phyloP scores from a whole-genome alignment of 2,329 filamentous ascomycete species.

The Trichoderma sp. region DNA sequence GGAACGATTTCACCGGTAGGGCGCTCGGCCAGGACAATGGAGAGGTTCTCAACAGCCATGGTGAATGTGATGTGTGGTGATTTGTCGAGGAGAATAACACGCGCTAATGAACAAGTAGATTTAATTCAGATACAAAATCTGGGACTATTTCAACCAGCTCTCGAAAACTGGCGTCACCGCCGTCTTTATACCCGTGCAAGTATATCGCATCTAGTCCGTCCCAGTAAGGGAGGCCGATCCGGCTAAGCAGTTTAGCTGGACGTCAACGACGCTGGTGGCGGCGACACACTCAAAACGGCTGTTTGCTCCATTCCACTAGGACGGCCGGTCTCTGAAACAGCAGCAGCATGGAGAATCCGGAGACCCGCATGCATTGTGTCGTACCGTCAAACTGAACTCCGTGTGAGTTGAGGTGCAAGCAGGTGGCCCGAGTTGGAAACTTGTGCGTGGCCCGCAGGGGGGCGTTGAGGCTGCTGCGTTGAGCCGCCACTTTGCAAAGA shows the following conservation, averaged over 20 bases:
- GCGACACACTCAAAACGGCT: constrained; percentile 18
- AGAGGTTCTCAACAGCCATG: constrained; percentile 52
- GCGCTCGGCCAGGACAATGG: constrained; percentile 65
- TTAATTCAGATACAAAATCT: background rate
- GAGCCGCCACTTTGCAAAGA: background rate
- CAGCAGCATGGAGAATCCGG: constrained; percentile 10
- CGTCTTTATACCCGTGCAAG: constrained; percentile 17
- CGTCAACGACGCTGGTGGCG: constrained; percentile 12
- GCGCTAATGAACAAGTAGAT: background rate
- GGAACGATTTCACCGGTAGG: constrained; percentile 64
- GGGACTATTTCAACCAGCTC: background rate
- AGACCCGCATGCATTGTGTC: constrained; percentile 12
- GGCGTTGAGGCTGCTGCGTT: background rate
- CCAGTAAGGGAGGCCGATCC: background rate
- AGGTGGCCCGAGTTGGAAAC: background rate
- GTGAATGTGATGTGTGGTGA: constrained; percentile 26
- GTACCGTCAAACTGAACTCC: background rate
- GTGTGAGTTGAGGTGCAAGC: background rate
- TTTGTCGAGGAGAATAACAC: background rate
- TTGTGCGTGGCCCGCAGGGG: background rate
- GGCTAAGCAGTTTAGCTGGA: background rate
- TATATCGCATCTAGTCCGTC: background rate
- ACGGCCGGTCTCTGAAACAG: constrained; percentile 7
- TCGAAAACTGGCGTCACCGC: background rate
- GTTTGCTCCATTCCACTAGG: constrained; percentile 26